phyloP scores from a whole-genome alignment of 208 protist genomes.

The Trypanosomatidae sp. region DNA sequence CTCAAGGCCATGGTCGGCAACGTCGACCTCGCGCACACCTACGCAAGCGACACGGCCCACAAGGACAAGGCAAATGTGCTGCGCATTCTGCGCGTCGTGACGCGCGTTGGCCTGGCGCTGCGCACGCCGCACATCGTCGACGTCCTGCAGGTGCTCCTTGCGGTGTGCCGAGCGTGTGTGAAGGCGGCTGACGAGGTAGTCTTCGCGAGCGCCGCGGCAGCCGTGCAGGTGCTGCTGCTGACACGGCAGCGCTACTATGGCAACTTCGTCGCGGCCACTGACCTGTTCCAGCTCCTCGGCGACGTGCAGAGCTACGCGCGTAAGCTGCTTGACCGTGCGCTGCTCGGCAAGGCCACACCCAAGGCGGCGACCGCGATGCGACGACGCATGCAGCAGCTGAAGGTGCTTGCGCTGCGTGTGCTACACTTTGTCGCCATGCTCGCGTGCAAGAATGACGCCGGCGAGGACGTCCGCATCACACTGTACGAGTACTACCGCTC shows the following conservation, averaged over 20 bases:
- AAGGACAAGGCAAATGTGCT: slow-evolving; percentile 74
- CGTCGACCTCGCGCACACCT: slow-evolving; percentile 70
- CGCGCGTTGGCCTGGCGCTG: slow-evolving; percentile 53
- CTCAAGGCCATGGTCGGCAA: slow-evolving; percentile 76
- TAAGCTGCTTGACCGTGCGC: slow-evolving; percentile 33
- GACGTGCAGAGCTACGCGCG: slow-evolving; percentile 84
- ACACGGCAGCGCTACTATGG: slow-evolving; percentile 81
- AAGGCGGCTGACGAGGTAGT: slow-evolving; percentile 69
- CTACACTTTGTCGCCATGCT: slow-evolving; percentile 75
- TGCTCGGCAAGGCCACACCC: slow-evolving; percentile 27
- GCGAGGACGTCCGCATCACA: slow-evolving; percentile 70
- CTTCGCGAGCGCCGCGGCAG: slow-evolving; percentile 42
- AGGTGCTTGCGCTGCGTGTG: slow-evolving; percentile 43
- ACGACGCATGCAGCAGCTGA: slow-evolving; percentile 47
- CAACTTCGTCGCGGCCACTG: slow-evolving; percentile 34
- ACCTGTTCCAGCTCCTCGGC: slow-evolving; percentile 71
- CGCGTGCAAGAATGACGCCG: slow-evolving; percentile 81
- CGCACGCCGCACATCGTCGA: slow-evolving; percentile 50
- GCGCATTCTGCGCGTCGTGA: slow-evolving; percentile 48
- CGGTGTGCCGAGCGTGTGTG: slow-evolving; percentile 66
- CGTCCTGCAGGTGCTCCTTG: slow-evolving; percentile 79
- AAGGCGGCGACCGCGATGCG: slow-evolving; percentile 33
- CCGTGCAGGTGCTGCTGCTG: slow-evolving; percentile 61
- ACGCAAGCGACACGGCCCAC: slow-evolving; percentile 54
- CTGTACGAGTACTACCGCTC: slow-evolving; percentile 81